Conservation (phyloP, 306 rosid genomes). For the Amphicarpaea edgeworthii region DNA sequence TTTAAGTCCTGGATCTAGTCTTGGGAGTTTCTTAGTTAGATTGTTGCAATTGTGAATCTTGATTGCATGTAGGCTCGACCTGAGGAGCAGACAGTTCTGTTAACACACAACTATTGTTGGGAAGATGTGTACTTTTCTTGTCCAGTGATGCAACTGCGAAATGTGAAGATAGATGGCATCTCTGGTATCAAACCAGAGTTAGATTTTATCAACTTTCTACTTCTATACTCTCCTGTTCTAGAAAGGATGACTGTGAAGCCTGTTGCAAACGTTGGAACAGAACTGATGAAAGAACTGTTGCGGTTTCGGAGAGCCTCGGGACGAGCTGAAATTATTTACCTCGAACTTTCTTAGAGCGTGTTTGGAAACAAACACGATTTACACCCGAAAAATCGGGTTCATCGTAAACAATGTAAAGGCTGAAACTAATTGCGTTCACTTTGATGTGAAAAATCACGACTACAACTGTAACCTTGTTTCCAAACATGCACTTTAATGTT, state of each 20-base stretch:
- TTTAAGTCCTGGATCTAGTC: conserved; percentile 12
- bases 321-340: conserved; percentile 61
- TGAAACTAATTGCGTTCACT: no score
- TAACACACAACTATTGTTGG: conserved; percentile 19
- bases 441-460: no score
- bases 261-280: conserved; percentile 40
- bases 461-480: no score
- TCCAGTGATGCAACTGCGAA: conserved; percentile 48
- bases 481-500: no score
- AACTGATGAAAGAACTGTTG: conserved; percentile 58
- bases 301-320: conserved; percentile 61
- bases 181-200: conserved; percentile 55
- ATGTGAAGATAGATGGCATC: conserved; percentile 58
- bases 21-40: conserved; percentile 17
- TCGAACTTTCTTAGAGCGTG: conserved; percentile 40
- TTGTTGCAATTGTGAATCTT: conserved; percentile 10
- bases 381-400: no score
- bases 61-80: conserved; percentile 54
- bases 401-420: no score
- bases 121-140: conserved; percentile 43
- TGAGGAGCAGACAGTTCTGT: conserved; percentile 40
- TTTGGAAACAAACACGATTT: background rate
- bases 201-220: conserved; percentile 61
- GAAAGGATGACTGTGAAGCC: conserved; percentile 68
- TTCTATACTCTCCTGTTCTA: conserved; percentile 57